These are phyloP conservation scores for Herpetospermum pedunculosum DNA, from an alignment of 306 rosid species.

Conservation along the genomic window DNA sequence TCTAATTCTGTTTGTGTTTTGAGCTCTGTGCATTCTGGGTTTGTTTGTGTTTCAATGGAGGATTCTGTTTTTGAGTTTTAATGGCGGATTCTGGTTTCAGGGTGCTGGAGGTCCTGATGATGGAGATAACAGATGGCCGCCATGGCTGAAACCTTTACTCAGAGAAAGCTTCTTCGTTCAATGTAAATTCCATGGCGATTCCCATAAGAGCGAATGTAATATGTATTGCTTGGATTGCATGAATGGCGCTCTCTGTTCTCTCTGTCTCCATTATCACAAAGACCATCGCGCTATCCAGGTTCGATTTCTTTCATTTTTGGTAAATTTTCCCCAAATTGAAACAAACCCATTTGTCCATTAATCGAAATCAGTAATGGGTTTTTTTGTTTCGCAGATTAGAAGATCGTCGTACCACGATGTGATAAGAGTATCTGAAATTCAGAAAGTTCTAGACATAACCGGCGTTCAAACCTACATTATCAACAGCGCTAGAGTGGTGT, in stretches of 20 bases:
- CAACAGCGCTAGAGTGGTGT: slow-evolving; percentile 93
- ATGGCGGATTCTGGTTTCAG: too few relatives aligned
- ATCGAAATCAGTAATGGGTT: background rate
- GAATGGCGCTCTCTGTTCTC: slow-evolving; percentile 89
- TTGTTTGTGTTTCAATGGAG: slow-evolving; percentile 5
- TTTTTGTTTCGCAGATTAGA: too few relatives aligned
- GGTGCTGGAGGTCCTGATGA: slow-evolving; percentile 95
- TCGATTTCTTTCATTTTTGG: background rate
- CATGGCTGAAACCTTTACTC: slow-evolving; percentile 91
- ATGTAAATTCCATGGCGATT: slow-evolving; percentile 79
- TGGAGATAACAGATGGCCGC: slow-evolving; percentile 88
- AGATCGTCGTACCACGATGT: slow-evolving; percentile 98
- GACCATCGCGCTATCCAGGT: slow-evolving; percentile 96
- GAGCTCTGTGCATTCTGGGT: background rate
- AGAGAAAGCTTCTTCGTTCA: slow-evolving; percentile 82
- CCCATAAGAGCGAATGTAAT: slow-evolving; percentile 94
- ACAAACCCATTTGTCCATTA: too few relatives aligned
- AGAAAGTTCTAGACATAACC: slow-evolving; percentile 77
- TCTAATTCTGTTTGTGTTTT: background rate
- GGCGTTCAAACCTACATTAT: slow-evolving; percentile 97
- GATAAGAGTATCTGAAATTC: slow-evolving; percentile 85
- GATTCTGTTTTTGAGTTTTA: background rate
- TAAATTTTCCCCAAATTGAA: too few relatives aligned
- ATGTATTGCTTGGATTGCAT: slow-evolving; percentile 97
- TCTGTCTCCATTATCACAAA: slow-evolving; percentile 66